Evolutionary conservation across 2,329 filamentous ascomycete genomes (phyloP), one percentile per base, ranked within the genome.

Genomic region (Plenodomus biglobosus): DNA sequence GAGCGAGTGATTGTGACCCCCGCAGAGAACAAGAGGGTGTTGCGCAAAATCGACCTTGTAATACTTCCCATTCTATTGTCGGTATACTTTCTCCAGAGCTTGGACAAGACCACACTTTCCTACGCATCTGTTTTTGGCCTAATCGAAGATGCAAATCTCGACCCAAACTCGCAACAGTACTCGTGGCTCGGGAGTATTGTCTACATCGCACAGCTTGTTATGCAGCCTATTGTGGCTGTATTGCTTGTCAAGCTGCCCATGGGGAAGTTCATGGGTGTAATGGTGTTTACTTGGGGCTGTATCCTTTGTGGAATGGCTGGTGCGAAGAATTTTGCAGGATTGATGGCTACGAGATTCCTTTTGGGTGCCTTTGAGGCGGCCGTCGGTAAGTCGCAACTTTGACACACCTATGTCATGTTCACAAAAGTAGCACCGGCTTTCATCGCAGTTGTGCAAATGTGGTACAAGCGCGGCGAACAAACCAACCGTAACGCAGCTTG

Each of bases 321-420:
- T 1, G 82, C 81, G 53, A 74, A 73, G 38, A 83, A 79, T 64
- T 89, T 88, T 57, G 69, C 72, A 0, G 79, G 81, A 1, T 74
- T 89, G 1, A 75, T 86, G n/a, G 71, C 76, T 0, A 80, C 86
- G 2, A 79, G 86, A 4, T 86, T 82, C 0, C 70, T 89, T 8
- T 77, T 89, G 3, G 86, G 86, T 42, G 79, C 86, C 42, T 88
- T 88, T 59, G 86, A 89, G 67, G 80, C 85, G 0, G 81, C 80
- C 39, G 72, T 76, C 27, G 65, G 64, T 63, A 51, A 53, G 65
- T 53, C 13, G 3, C 10, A 24, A 39, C 30, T n/a, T 6, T 32
- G 18, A 10, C 38, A n/a, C 6, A 17, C 5, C 7, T 40, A 24
- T 13, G 11, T 11, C 19, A 13, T n/a, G 21, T 13, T 30, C 4